A percentile compares a stretch with the other conserved stretches of the same genome.
Conservation (phyloP, 2,329 filamentous ascomycete genomes). For the Rhynchosporium graminicola region DNA sequence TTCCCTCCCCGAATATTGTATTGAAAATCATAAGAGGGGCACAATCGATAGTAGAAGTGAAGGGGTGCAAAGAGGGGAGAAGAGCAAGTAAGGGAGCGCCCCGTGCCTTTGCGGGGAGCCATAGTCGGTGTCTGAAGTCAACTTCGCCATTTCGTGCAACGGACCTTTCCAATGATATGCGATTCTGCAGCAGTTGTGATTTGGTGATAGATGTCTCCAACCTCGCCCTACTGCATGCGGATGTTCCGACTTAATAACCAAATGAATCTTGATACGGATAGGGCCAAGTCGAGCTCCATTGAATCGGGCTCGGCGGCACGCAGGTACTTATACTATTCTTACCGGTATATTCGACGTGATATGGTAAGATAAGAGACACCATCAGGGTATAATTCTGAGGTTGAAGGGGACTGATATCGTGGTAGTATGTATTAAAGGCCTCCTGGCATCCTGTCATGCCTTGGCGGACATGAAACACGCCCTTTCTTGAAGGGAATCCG, state of each 20-base stretch:
- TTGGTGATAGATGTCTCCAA: too few relatives aligned
- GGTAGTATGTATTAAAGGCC: background rate
- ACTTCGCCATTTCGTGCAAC: too few relatives aligned
- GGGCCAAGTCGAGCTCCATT: background rate
- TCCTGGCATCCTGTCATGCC: background rate
- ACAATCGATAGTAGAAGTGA: conserved; percentile 13
- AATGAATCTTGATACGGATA: too few relatives aligned
- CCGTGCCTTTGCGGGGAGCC: conserved; percentile 5
- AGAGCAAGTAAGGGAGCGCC: background rate
- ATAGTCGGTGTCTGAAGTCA: background rate
- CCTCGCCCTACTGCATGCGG: background rate
- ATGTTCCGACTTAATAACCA: background rate
- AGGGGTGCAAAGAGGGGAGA: background rate
- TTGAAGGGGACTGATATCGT: conserved; percentile 1
- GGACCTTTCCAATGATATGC: too few relatives aligned
- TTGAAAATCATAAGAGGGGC: conserved; percentile 14
- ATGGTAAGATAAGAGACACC: background rate
- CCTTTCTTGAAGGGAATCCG: background rate
- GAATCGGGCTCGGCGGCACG: background rate
- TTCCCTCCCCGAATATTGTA: conserved; percentile 4
- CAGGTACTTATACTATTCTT: background rate
- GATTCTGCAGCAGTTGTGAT: too few relatives aligned
- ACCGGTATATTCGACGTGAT: too few relatives aligned
- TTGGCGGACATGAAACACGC: conserved; percentile 10
- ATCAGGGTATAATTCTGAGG: conserved; percentile 5